Base-by-base conservation (phyloP, 257 asterid species). In the Voacanga thouarsii region DNA sequence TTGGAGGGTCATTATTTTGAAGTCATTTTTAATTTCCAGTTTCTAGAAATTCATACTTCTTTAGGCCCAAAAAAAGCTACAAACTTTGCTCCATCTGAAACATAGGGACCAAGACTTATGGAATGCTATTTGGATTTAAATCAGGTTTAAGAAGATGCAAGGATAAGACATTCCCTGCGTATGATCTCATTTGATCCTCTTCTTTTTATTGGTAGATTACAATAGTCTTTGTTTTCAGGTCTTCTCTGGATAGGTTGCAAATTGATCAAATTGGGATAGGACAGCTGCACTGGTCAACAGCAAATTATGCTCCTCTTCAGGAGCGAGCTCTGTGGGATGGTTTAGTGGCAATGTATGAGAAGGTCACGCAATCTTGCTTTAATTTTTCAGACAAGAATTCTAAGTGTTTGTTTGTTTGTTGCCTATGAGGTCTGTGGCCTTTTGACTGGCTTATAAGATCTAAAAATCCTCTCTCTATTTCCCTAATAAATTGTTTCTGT, bases 271-370 rank as follows among this genome's bases (percentile, higher is more conserved):
- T 95, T 11, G 99, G 99, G 74, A 93, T 93, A 7, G 99, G 97
- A 65, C 99, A 95, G 79, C 79, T 95, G 81, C 99, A 93, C 77
- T 95, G 99, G 99, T 95, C 98, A 39, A 93, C 99, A n/a, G 97
- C 97, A 41, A 93, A 95, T 76, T 95, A 95, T 75, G 97, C 98
- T 55, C 98, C 99, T 77, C 88, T 89, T 50, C 98, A 95, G 73
- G 99, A 95, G 77, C 88, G 89, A 67, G 99, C 96, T 73, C 96
- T 95, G 79, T 95, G 99, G 99, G 97, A 93, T 87, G 99, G 99
- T 83, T 89, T 95, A 89, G 97, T 90, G 86, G 99, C 99, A 89
- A 95, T 95, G 98, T 89, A 95, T 74, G 98, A 95, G 78, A 87
- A 95, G 99, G 99, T 95, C 87, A 88, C 74, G 41, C 79, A 72